Base-by-base conservation (phyloP, 805 yeast genomes). In the Wickerhamomyces bisporus region DNA sequence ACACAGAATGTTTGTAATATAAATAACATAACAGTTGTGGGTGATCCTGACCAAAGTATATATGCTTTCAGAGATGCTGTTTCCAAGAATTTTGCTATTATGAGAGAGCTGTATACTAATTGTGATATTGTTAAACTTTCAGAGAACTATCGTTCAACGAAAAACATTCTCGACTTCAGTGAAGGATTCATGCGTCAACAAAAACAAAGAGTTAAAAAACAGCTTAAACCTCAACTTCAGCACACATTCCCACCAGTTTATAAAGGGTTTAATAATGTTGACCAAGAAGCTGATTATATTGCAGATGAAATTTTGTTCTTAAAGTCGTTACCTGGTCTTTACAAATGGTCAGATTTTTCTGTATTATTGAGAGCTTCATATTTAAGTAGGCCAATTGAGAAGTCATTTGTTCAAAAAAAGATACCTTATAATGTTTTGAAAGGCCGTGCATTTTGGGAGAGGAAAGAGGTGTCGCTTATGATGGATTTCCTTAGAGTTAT, bases 41-140 rank as follows among this genome's bases (percentile, higher is more conserved):
- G 98, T 1, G 98, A 91, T 55, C 96, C 96, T 0, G 96, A 93
- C 58, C 98, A 91, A 60, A 81, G 95, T 53, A 91, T 91, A 17
- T 91, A 93, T 57, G 87, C 82, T 0, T 91, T 91, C 49, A 66
- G 98, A 43, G 79, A 81, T 50, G 97, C 97, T 0, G 77, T 78
- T 26, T 68, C 81, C 1, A 62, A 66, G 14, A 88, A 85, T 50
- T 86, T 89, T 49, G 61, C 62, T 29, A 64, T 64, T 12, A 77
- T 87, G 85, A 58, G 62, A 29, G 46, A 53, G 2, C 52, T 49
- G 19, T 63, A 65, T 38, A 66, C 75, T 17, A 45, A 48, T 30
- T 55, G 58, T 23, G 42, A 58, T 1, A 51, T 56, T 13, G 62
- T 79, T 1, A 58, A 67, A 9, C 65, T 91, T 34, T 68, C 70